Conservation (phyloP, 768 basidiomycete genomes). For the Trichaptum fuscoviolaceum region DNA sequence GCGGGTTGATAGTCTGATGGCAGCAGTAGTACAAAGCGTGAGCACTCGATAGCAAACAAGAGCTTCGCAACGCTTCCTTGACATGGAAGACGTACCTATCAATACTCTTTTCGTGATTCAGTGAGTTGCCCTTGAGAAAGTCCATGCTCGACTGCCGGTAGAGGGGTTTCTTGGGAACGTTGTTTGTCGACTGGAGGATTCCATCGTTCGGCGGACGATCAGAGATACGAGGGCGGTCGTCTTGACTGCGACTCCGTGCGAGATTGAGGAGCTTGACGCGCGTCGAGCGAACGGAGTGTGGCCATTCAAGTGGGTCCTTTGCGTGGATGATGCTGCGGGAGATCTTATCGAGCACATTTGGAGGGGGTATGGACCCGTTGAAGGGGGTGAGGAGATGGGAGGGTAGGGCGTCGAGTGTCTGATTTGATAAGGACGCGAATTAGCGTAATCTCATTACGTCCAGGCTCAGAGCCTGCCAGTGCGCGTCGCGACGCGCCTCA, state of each 20-base stretch:
- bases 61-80: not conserved
- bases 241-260: slow-evolving; percentile 60
- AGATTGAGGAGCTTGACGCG: slow-evolving; percentile 79
- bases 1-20: slow-evolving; percentile 54
- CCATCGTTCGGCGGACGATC: slow-evolving; percentile 23
- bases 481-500: not conserved
- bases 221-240: slow-evolving; percentile 20
- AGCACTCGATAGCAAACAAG: slow-evolving; percentile 6
- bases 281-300: slow-evolving; percentile 76
- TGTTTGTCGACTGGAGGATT: slow-evolving; percentile 42
- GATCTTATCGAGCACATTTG: slow-evolving; percentile 83
- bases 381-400: slow-evolving; percentile 83
- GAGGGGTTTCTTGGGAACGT: slow-evolving; percentile 47
- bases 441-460: slow-evolving; percentile 5
- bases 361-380: slow-evolving; percentile 77
- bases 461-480: not conserved
- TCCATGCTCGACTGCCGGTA: slow-evolving; percentile 88
- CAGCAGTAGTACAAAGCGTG: slow-evolving; percentile 13
- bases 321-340: slow-evolving; percentile 71
- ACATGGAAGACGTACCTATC: slow-evolving; percentile 44
- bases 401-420: slow-evolving; percentile 83
- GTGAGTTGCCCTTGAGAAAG: slow-evolving; percentile 55
- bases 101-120: slow-evolving; percentile 46
- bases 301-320: slow-evolving; percentile 76
- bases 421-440: slow-evolving; percentile 5